Conservation (phyloP, 352 stramenopile species). For the Phytopythium sindhum region DNA sequence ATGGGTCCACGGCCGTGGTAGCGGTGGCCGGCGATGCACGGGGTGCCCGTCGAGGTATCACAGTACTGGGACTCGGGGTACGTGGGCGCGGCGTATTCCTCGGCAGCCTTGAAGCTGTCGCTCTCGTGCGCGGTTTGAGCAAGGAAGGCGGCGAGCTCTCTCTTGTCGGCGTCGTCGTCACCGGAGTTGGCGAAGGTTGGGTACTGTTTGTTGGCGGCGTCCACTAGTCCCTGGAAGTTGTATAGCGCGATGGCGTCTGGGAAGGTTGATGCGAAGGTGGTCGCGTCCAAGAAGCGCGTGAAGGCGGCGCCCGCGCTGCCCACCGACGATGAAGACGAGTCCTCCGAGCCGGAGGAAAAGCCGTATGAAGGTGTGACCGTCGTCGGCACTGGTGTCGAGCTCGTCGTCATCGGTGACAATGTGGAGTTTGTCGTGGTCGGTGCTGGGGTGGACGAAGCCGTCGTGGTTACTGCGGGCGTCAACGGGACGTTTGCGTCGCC, state of each 20-base stretch:
- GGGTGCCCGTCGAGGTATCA: slow-evolving; percentile 23
- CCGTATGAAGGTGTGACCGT: background rate
- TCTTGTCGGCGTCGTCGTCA: slow-evolving; percentile 34
- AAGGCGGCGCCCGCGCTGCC: slow-evolving; percentile 13
- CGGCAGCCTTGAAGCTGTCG: slow-evolving; percentile 35
- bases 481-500: background rate
- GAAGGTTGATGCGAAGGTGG: slow-evolving; percentile 30
- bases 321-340: background rate
- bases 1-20: slow-evolving; percentile 55
- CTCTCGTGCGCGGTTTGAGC: slow-evolving; percentile 41
- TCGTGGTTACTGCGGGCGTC: background rate
- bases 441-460: background rate
- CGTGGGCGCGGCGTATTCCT: slow-evolving; percentile 36
- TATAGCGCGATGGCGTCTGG: slow-evolving; percentile 36
- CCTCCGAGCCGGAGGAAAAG: background rate
- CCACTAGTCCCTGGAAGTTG: slow-evolving; percentile 37
- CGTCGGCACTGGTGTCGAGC: background rate
- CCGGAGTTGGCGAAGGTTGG: slow-evolving; percentile 40
- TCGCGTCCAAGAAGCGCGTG: slow-evolving; percentile 34
- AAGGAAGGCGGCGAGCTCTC: slow-evolving; percentile 41
- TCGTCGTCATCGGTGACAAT: too few species aligned
- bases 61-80: slow-evolving; percentile 45
- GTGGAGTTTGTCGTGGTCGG: background rate
- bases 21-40: slow-evolving; percentile 29
- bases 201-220: slow-evolving; percentile 33